Conservation (phyloP, 805 yeast species). For the Myxozyma vanderwaltii region DNA sequence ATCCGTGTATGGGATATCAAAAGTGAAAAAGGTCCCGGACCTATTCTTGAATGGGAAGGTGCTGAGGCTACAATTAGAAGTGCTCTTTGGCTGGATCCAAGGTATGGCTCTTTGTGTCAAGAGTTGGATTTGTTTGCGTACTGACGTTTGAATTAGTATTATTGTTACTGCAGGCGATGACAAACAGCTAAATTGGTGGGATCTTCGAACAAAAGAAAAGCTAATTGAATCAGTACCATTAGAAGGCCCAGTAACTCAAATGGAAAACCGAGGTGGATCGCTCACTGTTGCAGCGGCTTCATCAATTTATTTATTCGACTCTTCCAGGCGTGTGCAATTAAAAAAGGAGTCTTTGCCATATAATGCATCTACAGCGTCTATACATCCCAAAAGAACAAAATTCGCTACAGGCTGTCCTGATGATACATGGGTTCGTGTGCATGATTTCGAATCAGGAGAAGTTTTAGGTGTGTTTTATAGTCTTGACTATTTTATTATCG, state of each 20-base stretch:
- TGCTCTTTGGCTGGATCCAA: conserved; percentile 36
- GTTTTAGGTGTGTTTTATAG: conserved; percentile 1
- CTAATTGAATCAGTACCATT: conserved; percentile 9
- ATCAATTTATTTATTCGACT: conserved; percentile 33
- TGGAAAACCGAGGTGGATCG: conserved; percentile 33
- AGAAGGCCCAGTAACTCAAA: conserved; percentile 35
- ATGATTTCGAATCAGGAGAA: conserved; percentile 33
- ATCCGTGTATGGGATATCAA: conserved; percentile 37
- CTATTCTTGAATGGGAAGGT: conserved; percentile 33
- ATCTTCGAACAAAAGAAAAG: conserved; percentile 25
- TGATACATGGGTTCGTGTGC: conserved; percentile 43
- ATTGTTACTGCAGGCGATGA: conserved; percentile 35
- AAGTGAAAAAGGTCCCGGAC: conserved; percentile 8
- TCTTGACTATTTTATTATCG: not conserved
- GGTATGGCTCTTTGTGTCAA: not conserved
- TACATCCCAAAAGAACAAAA: conserved; percentile 32
- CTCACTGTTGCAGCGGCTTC: conserved; percentile 37
- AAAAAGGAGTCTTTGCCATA: conserved; percentile 36
- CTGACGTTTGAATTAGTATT: conserved; percentile 1
- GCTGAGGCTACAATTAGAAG: conserved; percentile 33
- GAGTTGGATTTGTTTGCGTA: not conserved
- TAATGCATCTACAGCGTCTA: conserved; percentile 37
- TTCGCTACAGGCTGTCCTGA: conserved; percentile 38
- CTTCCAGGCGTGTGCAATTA: conserved; percentile 25
- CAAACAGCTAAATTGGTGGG: conserved; percentile 40